Percentiles rank a stretch among this genome's conserved stretches.
These are phyloP conservation scores for Trypanosoma caninum DNA, from an alignment of 208 protist species.

Conservation along the genomic window DNA sequence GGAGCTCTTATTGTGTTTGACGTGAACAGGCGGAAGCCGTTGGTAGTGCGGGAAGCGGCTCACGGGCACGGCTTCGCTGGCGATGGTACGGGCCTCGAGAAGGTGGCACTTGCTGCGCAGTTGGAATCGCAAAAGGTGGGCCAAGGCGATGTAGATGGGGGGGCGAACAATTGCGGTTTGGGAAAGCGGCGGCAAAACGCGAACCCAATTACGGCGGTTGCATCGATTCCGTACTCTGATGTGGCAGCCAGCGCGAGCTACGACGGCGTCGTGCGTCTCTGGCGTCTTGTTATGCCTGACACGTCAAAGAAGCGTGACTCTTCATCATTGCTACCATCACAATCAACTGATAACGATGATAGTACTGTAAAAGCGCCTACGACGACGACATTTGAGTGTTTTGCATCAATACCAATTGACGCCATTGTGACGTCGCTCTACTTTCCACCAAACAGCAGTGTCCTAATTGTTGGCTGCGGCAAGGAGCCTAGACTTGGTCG, in stretches of 20 bases:
- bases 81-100: constrained; percentile 86
- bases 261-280: constrained; percentile 85
- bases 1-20: constrained; percentile 87
- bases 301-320: neutral
- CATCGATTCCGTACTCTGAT: constrained; percentile 79
- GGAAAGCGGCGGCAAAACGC: constrained; percentile 27
- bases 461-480: constrained; percentile 51
- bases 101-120: constrained; percentile 28
- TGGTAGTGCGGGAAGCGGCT: constrained; percentile 51
- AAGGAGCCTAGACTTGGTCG: constrained; percentile 84
- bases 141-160: constrained; percentile 1
- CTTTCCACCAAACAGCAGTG: constrained; percentile 50
- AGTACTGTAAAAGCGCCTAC: neutral
- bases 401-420: constrained; percentile 64
- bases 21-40: constrained; percentile 66
- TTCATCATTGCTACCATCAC: too few species aligned
- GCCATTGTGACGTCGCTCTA: constrained; percentile 74
- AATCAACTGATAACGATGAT: neutral
- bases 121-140: constrained; percentile 18
- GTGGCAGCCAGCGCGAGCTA: constrained; percentile 83
- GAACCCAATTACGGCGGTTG: constrained; percentile 86
- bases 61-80: constrained; percentile 79
- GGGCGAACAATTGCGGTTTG: too few species aligned
- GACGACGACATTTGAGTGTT: constrained; percentile 34
- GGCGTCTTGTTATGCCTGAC: constrained; percentile 41